Evolutionary conservation across 1,284 basidiomycete genomes (phyloP).

Genomic region (Sphagnurus paluster): DNA sequence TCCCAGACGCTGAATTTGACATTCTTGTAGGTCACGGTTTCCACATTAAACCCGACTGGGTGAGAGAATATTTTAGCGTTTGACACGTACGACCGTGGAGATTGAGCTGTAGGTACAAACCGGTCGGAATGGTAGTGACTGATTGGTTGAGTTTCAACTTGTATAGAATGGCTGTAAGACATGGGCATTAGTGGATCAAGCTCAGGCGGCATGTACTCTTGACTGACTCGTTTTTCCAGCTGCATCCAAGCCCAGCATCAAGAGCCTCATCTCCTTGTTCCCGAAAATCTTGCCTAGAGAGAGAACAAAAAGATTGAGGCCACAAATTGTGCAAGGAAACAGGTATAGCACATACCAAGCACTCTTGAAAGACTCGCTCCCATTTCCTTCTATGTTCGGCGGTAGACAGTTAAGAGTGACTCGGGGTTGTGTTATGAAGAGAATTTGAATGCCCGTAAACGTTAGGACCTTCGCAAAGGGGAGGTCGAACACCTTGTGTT

Average conservation of each 20-base stretch:
- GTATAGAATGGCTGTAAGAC: slow-evolving; percentile 93
- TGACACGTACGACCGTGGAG: too few relatives aligned
- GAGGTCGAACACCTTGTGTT: too few relatives aligned
- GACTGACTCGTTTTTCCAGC: slow-evolving; percentile 93
- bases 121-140: slow-evolving; percentile 98
- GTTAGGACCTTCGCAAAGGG: slow-evolving; percentile 12
- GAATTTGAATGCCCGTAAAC: slow-evolving; percentile 18
- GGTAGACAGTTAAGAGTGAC: slow-evolving; percentile 43
- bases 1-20: slow-evolving; percentile 99
- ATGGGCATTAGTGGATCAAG: slow-evolving; percentile 6
- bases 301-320: slow-evolving; percentile 11
- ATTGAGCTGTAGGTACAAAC: slow-evolving; percentile 47
- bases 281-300: slow-evolving; percentile 89
- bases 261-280: slow-evolving; percentile 98
- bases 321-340: slow-evolving; percentile 12
- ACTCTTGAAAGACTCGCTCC: slow-evolving; percentile 79
- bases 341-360: slow-evolving; percentile 53
- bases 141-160: slow-evolving; percentile 99
- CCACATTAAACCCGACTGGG: slow-evolving; percentile 95
- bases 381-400: slow-evolving; percentile 43
- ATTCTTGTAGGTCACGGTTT: slow-evolving; percentile 99
- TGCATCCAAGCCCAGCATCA: slow-evolving; percentile 93
- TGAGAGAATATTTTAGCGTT: slow-evolving; percentile 5
- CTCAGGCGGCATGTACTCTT: slow-evolving; percentile 10
- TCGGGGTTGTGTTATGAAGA: slow-evolving; percentile 28